Evolutionary conservation across 495 filamentous ascomycete species (phyloP).

Genomic region (Neurospora africana): DNA sequence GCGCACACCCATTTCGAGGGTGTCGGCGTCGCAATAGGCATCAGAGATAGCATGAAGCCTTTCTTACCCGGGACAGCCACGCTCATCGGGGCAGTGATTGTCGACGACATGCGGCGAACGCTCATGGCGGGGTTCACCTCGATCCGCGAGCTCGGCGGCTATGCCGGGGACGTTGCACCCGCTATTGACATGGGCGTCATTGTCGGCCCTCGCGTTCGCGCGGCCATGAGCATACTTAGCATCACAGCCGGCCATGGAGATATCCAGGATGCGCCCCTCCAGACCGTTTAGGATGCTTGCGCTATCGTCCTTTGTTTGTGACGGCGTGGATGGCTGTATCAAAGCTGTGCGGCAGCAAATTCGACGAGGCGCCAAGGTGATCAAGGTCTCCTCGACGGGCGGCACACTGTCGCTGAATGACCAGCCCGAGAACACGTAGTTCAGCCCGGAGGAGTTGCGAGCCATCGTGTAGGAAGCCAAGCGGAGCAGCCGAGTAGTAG

Average conservation of each 20-base stretch:
- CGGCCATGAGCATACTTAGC: slow-evolving; percentile 29
- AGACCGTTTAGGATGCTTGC: slow-evolving; percentile 21
- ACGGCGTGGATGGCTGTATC: slow-evolving; percentile 39
- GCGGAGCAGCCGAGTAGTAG: slow-evolving; percentile 33
- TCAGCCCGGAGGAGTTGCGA: slow-evolving; percentile 39
- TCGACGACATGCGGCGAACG: slow-evolving; percentile 15
- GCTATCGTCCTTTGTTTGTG: slow-evolving; percentile 20
- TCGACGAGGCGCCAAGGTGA: slow-evolving; percentile 37
- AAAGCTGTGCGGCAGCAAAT: slow-evolving; percentile 38
- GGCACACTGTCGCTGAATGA: slow-evolving; percentile 37
- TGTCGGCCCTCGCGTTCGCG: slow-evolving; percentile 40
- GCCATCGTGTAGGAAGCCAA: slow-evolving; percentile 40
- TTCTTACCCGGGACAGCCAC: slow-evolving; percentile 3
- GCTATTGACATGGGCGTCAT: slow-evolving; percentile 38
- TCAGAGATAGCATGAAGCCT: slow-evolving; percentile 1
- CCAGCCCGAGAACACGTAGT: slow-evolving; percentile 36
- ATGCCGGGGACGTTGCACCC: slow-evolving; percentile 29
- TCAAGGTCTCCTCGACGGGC: slow-evolving; percentile 42
- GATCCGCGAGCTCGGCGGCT: slow-evolving; percentile 38
- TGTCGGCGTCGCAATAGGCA: slow-evolving; percentile 1
- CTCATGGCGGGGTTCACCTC: slow-evolving; percentile 44
- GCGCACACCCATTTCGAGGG: slow-evolving; percentile 37
- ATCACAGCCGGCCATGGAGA: slow-evolving; percentile 43
- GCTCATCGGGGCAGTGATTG: slow-evolving; percentile 6
- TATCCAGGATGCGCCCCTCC: slow-evolving; percentile 25